phyloP scores from a whole-genome alignment of 2,329 filamentous ascomycete genomes.

The Lachnellula hyalina region DNA sequence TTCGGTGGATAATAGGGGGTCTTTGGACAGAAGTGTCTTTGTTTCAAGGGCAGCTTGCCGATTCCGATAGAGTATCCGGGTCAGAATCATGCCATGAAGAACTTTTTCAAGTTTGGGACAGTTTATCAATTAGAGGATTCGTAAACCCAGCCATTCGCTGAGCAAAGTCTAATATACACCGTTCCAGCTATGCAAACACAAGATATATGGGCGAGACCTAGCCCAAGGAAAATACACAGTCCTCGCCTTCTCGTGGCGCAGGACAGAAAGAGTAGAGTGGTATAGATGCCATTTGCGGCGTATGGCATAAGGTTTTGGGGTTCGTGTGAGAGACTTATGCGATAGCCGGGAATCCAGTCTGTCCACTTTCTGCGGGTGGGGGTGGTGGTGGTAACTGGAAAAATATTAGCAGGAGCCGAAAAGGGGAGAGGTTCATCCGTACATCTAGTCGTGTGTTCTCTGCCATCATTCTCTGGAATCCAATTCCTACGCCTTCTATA shows the following conservation, averaged over 20 bases:
- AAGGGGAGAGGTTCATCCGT: constrained; percentile 18
- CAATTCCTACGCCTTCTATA: constrained; percentile 96
- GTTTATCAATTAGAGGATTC: constrained; percentile 17
- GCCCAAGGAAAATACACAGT: constrained; percentile 23
- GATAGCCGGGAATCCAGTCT: constrained; percentile 28
- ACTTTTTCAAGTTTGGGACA: too few relatives aligned
- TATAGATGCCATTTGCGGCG: constrained; percentile 18
- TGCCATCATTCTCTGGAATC: constrained; percentile 90
- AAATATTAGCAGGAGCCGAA: constrained; percentile 4
- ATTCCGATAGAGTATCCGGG: not conserved
- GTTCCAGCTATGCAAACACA: constrained; percentile 28
- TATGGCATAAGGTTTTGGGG: constrained; percentile 12
- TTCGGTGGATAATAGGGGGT: not conserved
- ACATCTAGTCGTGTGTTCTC: constrained; percentile 81
- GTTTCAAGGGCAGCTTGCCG: not conserved
- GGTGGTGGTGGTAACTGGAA: constrained; percentile 27
- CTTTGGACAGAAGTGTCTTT: not conserved
- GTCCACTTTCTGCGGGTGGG: constrained; percentile 27
- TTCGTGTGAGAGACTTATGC: constrained; percentile 19
- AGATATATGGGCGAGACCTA: constrained; percentile 18
- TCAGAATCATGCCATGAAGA: too few relatives aligned
- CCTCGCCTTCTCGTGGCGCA: constrained; percentile 20
- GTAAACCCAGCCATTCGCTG: constrained; percentile 11
- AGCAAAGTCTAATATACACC: constrained; percentile 25
- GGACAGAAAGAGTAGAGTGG: constrained; percentile 31